These are phyloP conservation scores for Candida cerambycidarum DNA, from an alignment of 805 yeast genomes.

Conservation along the genomic window DNA sequence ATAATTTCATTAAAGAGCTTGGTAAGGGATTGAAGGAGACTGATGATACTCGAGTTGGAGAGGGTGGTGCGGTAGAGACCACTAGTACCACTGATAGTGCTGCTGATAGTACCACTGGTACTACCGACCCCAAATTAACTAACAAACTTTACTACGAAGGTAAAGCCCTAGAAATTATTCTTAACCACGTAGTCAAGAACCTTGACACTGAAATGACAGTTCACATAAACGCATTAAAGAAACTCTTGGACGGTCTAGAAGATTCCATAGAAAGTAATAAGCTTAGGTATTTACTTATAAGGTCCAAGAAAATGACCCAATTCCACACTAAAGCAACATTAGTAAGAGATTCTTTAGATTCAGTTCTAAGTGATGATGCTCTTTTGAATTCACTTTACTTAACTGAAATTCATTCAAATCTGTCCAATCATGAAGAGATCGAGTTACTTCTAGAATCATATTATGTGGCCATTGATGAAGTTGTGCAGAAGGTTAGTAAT, in stretches of 20 bases:
- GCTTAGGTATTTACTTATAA: conserved; percentile 74
- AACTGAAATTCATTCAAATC: conserved; percentile 51
- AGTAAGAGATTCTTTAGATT: conserved; percentile 82
- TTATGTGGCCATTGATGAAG: conserved; percentile 87
- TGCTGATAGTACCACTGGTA: conserved; percentile 12
- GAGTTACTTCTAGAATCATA: conserved; percentile 90
- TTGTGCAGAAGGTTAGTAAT: conserved; percentile 84
- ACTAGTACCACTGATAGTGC: conserved; percentile 13
- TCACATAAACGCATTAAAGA: conserved; percentile 71
- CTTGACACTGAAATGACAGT: conserved; percentile 85
- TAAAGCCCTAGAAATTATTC: conserved; percentile 83
- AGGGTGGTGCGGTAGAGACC: too few relatives aligned
- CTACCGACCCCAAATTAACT: not conserved
- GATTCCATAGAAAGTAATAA: conserved; percentile 77
- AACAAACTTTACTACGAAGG: conserved; percentile 74
- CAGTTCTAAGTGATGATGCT: conserved; percentile 83
- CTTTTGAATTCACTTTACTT: conserved; percentile 79
- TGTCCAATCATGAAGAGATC: conserved; percentile 78
- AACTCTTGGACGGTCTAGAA: conserved; percentile 76
- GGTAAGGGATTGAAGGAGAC: conserved; percentile 32
- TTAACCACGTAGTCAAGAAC: conserved; percentile 75
- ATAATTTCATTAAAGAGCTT: conserved; percentile 44
- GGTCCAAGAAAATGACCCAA: conserved; percentile 78
- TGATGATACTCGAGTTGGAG: too few relatives aligned
- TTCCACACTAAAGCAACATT: conserved; percentile 82